Evolutionary conservation across 176 grass and related monocot genomes (phyloP), one percentile per base, ranked within the genome.

Genomic region (Microstegium vimineum): DNA sequence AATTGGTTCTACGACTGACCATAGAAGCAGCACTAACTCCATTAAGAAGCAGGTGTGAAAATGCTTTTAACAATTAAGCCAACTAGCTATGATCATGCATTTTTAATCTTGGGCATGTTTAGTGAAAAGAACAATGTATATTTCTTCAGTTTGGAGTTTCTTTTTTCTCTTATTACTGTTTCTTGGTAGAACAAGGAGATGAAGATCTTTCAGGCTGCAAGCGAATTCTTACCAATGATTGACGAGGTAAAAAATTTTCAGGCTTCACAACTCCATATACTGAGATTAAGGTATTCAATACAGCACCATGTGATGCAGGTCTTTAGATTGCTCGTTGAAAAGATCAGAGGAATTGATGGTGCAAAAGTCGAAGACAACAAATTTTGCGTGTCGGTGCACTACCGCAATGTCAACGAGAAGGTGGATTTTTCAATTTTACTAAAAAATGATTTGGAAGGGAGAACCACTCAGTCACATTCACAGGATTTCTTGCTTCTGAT

Each of bases 371-470:
- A 95, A 84, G 80, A 95, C 80, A 95, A 92, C 61, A 95, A 79
- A 83, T 95, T 92, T 13, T 92, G 88, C 2, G 72, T 92, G 41
- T 89, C 93, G 61, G 90, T 96, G 70, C 93, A 96, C 83, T 96
- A 96, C 34, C 83, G 93, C 41, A 90, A 92, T 69, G 90, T 96
- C 12, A 32, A 62, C 10, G 54, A 84, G 41, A 73, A 96, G 93
- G 93, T 96, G 85, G 73, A n/a, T n/a, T 0, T n/a, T 42, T 54
- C 3, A 80, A 2, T 40, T n/a, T 42, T 25, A 3, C 23, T 66
- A 7, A 65, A 46, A 78, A 36, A 51, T 12, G 22, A 74, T 52
- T 11, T 25, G 6, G 17, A 20, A 30, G 33, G 17, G 67, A 23
- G 43, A 79, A 79, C 17, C 27, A 42, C 38, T n/a, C 51, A 30